Base-by-base conservation (phyloP, 192 early-diverging fungal species). In the Coemansia guatemalensis region DNA sequence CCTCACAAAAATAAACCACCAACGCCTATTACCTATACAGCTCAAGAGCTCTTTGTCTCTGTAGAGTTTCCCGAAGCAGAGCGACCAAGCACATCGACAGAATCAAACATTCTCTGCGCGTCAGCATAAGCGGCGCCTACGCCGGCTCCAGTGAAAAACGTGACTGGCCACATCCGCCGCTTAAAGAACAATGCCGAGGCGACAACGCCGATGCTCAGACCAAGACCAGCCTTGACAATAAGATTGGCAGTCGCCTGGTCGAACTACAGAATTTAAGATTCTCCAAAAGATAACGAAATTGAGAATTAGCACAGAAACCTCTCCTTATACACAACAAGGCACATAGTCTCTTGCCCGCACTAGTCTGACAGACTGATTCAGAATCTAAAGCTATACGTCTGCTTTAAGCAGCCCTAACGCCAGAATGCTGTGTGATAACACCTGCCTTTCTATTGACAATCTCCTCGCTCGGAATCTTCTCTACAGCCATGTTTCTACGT, bases 81-180 rank as follows among this genome's bases (percentile, higher is more conserved):
- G 17, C 60, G 68, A 8, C 78, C 73, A 27, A 81, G 78, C 7
- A 69, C 59, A 47, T 53, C 66, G 51, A 68, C 73, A 14, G 78
- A 75, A 21, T 81, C 78, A 55, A 83, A 83, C n/a, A 73, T 69
- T 29, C 76, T 70, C 74, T 92, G 87, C 62, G 89, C 90, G 49
- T 95, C 88, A 29, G 89, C 88, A 62, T 92, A 89, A 26, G 93
- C 88, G 17, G 89, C 85, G 54, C 93, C 93, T 27, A 92, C 82
- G 30, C 92, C 93, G 51, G 89, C 88, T 24, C 93, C 93, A 27
- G 89, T 90, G 9, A 88, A 83, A 51, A 93, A 82, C 52, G 91
- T 88, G 66, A 95, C 89, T 41, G 93, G 93, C 92, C 92, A 95
- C 53, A 84, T 86, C 70, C 88, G 84, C 83, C 92, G 87, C 81